Evolutionary conservation across 208 protist species (phyloP).

Genomic region (Acanthamoeba rhysodes): DNA sequence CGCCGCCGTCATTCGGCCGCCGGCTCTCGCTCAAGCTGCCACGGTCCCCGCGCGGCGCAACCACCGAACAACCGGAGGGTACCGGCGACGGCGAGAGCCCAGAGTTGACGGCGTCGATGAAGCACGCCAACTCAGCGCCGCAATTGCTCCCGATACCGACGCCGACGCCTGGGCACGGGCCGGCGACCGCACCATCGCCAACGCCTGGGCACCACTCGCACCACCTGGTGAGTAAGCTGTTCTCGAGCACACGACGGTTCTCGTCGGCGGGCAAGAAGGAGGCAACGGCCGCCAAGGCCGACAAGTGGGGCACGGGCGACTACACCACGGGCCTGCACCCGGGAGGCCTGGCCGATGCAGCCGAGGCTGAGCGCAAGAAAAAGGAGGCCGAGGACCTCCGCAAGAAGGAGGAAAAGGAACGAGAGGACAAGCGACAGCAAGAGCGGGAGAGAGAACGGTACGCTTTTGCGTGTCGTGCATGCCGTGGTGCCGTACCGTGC

Average conservation of each 20-base stretch:
- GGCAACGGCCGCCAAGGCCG: not conserved
- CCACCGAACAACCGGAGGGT: not conserved
- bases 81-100: not conserved
- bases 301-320: slow-evolving; percentile 2
- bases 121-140: not conserved
- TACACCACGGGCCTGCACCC: not conserved
- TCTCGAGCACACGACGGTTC: slow-evolving; percentile 37
- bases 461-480: not conserved
- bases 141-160: not conserved
- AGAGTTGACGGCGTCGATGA: no score
- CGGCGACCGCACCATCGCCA: not conserved
- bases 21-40: slow-evolving; percentile 46
- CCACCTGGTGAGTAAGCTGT: slow-evolving; percentile 51
- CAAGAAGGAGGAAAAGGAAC: slow-evolving; percentile 19
- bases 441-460: slow-evolving; percentile 46
- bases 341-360: not conserved
- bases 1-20: not conserved
- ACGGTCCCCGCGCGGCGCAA: not conserved
- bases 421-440: slow-evolving; percentile 31
- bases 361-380: not conserved
- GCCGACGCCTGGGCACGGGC: not conserved
- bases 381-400: not conserved
- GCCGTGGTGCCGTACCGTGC: not conserved
- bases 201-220: not conserved
- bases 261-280: not conserved